phyloP scores from a whole-genome alignment of 2,329 filamentous ascomycete genomes.

The Stromatinia cepivora region DNA sequence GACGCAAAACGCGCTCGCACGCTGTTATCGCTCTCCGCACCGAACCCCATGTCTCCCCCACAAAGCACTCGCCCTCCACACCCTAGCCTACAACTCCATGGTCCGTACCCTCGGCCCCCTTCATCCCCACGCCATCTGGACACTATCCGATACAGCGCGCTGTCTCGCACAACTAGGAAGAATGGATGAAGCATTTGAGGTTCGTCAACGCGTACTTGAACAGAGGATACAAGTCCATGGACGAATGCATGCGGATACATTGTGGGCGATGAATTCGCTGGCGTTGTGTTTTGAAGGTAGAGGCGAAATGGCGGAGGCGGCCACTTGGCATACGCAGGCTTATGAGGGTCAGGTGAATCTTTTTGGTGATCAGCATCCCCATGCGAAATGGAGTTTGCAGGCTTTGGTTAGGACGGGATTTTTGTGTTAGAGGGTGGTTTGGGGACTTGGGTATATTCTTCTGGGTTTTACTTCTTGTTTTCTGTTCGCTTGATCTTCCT shows the following conservation, averaged over 20 bases:
- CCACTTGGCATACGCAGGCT: not conserved
- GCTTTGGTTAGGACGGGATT: slow-evolving; percentile 4
- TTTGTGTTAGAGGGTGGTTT: not conserved
- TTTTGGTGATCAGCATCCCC: not conserved
- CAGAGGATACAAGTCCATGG: not conserved
- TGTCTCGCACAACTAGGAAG: not conserved
- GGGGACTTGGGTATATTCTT: not conserved
- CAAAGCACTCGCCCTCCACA: slow-evolving; percentile 12
- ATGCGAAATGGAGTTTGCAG: slow-evolving; percentile 20
- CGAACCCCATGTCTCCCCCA: not conserved
- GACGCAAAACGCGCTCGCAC: slow-evolving; percentile 20
- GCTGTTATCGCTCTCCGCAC: slow-evolving; percentile 1
- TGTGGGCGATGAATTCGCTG: slow-evolving; percentile 23
- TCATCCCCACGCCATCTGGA: slow-evolving; percentile 20
- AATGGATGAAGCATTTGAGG: not conserved
- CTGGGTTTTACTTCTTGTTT: not conserved
- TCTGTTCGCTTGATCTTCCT: not conserved
- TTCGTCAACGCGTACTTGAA: not conserved
- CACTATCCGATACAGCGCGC: slow-evolving; percentile 12
- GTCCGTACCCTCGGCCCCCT: not conserved
- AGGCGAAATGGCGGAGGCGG: not conserved
- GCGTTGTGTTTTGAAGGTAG: not conserved
- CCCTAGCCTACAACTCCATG: slow-evolving; percentile 17
- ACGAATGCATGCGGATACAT: not conserved
- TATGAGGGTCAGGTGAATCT: slow-evolving; percentile 8